These are phyloP conservation scores for Pseudocercospora fuligena DNA, from an alignment of 2,329 filamentous ascomycete species.

Conservation along the genomic window DNA sequence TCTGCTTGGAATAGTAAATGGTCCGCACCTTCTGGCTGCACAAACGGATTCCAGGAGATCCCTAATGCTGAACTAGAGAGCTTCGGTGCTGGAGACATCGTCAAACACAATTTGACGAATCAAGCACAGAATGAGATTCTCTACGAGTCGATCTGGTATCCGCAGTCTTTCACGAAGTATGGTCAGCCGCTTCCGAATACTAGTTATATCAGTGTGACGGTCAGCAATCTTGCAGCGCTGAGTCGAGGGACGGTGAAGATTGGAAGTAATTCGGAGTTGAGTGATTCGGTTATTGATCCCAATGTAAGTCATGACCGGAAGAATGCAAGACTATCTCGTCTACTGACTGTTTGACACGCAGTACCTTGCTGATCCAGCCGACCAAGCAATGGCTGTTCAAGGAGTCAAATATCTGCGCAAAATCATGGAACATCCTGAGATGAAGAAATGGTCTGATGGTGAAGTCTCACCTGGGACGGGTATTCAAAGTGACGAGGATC, in stretches of 20 bases:
- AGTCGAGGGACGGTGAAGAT: constrained; percentile 16
- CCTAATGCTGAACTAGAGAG: constrained; percentile 18
- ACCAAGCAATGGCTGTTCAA: constrained; percentile 28
- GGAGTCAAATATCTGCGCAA: constrained; percentile 26
- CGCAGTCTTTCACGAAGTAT: constrained; percentile 19
- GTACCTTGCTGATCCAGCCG: constrained; percentile 27
- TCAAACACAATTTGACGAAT: constrained; percentile 14
- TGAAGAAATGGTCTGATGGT: constrained; percentile 23
- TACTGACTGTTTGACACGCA: neutral
- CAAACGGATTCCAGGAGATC: constrained; percentile 28
- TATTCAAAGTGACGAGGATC: constrained; percentile 23
- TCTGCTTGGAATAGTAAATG: constrained; percentile 24
- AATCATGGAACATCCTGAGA: constrained; percentile 22
- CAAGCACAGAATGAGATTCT: constrained; percentile 29
- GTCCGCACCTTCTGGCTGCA: constrained; percentile 26
- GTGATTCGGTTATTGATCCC: constrained; percentile 25
- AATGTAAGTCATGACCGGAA: constrained; percentile 16
- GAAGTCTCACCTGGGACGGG: constrained; percentile 21
- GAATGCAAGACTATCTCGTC: too few relatives aligned
- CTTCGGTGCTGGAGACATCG: constrained; percentile 22
- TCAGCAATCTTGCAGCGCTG: constrained; percentile 18
- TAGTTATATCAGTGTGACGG: constrained; percentile 18
- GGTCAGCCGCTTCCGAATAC: constrained; percentile 15
- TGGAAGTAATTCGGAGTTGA: constrained; percentile 14
- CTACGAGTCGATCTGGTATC: constrained; percentile 26